phyloP scores from a whole-genome alignment of 2,329 filamentous ascomycete genomes.

The Thelonectria discophora region DNA sequence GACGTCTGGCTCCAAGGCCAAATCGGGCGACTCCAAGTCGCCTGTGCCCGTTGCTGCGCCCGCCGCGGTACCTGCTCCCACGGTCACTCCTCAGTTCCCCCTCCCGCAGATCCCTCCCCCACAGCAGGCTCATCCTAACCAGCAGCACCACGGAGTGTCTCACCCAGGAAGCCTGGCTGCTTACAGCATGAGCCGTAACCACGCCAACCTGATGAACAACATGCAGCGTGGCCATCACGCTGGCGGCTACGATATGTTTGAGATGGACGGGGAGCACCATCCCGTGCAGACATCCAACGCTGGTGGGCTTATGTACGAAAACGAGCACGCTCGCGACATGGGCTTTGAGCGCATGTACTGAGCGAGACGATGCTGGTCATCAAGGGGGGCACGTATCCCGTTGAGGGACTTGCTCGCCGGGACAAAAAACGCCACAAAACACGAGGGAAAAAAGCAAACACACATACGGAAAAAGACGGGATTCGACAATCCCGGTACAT shows the following conservation, averaged over 20 bases:
- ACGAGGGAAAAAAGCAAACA: not conserved
- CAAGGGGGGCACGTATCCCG: not conserved
- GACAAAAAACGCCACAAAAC: slow-evolving; percentile 5
- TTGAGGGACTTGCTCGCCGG: not conserved
- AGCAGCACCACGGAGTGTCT: slow-evolving; percentile 43
- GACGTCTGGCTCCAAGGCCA: not conserved
- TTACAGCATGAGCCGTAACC: slow-evolving; percentile 46
- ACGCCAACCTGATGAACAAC: slow-evolving; percentile 40
- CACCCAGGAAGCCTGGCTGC: slow-evolving; percentile 43
- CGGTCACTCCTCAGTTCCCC: slow-evolving; percentile 35
- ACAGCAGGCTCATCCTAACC: slow-evolving; percentile 32
- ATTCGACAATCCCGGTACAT: slow-evolving; percentile 14
- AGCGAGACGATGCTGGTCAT: slow-evolving; percentile 29
- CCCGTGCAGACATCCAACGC: slow-evolving; percentile 32
- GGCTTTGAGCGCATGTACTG: slow-evolving; percentile 57
- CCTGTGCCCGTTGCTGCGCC: slow-evolving; percentile 25
- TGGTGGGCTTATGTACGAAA: slow-evolving; percentile 54
- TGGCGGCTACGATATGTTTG: slow-evolving; percentile 56
- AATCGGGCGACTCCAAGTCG: not conserved
- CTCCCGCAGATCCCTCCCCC: slow-evolving; percentile 41
- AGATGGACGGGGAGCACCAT: slow-evolving; percentile 52
- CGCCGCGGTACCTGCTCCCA: slow-evolving; percentile 25
- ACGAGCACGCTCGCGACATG: slow-evolving; percentile 53
- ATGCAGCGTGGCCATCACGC: slow-evolving; percentile 45
- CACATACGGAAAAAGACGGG: slow-evolving; percentile 11